phyloP scores from a whole-genome alignment of 306 rosid species.

The Medicago truncatula region DNA sequence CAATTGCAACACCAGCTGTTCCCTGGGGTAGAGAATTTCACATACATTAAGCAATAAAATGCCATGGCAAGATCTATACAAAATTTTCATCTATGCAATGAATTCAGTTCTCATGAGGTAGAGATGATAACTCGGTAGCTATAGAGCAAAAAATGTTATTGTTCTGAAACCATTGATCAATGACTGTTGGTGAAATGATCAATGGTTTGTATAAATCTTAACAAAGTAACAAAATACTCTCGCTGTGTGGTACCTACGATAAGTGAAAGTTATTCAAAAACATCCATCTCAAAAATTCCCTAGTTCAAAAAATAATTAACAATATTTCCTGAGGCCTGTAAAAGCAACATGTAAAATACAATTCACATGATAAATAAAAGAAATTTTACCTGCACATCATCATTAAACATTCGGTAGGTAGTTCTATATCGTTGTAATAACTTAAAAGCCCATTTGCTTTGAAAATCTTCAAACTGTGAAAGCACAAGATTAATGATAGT shows the following conservation, averaged over 20 bases:
- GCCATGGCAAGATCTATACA: slow-evolving; percentile 23
- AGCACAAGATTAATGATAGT: slow-evolving; percentile 33
- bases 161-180: neutral
- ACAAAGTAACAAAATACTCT: slow-evolving; percentile 1
- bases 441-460: slow-evolving; percentile 99
- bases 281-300: too few species aligned
- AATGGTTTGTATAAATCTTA: slow-evolving; percentile 4
- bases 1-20: slow-evolving; percentile 98
- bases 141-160: neutral
- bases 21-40: slow-evolving; percentile 63
- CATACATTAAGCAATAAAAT: slow-evolving; percentile 29
- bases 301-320: neutral
- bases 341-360: slow-evolving; percentile 23
- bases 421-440: slow-evolving; percentile 91
- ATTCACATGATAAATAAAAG: slow-evolving; percentile 9
- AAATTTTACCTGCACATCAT: slow-evolving; percentile 89
- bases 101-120: slow-evolving; percentile 4
- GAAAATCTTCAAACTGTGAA: slow-evolving; percentile 96
- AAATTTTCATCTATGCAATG: slow-evolving; percentile 20
- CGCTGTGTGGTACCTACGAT: neutral
- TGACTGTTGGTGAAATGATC: slow-evolving; percentile 13
- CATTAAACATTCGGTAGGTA: slow-evolving; percentile 96
- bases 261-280: slow-evolving; percentile 14
- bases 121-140: neutral
- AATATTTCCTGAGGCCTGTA: slow-evolving; percentile 11